Evolutionary conservation across 2,329 filamentous ascomycete genomes (phyloP).

Genomic region (Fusarium chaquense): DNA sequence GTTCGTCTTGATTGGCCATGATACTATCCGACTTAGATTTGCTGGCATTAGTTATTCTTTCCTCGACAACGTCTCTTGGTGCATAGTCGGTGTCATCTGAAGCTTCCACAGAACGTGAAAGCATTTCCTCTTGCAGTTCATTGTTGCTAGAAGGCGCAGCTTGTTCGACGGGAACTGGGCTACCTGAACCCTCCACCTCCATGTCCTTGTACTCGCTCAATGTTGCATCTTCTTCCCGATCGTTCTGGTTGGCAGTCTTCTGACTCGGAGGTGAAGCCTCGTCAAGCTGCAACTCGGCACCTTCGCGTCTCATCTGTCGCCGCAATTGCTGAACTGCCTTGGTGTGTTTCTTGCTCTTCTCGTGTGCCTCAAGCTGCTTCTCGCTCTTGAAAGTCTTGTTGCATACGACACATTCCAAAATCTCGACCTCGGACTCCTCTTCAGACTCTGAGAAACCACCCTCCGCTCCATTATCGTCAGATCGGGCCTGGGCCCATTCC

Average conservation of each 20-base stretch:
- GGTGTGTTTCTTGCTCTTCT: constrained; percentile 95
- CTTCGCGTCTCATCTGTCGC: constrained; percentile 85
- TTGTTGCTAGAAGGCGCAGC: not conserved
- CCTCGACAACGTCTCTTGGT: constrained; percentile 58
- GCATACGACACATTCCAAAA: constrained; percentile 82
- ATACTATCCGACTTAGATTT: constrained; percentile 2
- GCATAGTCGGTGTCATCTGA: constrained; percentile 60
- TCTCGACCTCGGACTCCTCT: constrained; percentile 66
- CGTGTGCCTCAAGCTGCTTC: constrained; percentile 90
- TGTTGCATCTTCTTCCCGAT: not conserved
- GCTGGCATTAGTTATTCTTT: constrained; percentile 51
- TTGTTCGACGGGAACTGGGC: not conserved
- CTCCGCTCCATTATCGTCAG: constrained; percentile 61
- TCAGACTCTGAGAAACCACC: constrained; percentile 73
- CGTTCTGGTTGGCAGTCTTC: not conserved
- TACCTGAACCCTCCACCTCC: not conserved
- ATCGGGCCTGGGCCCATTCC: constrained; percentile 77
- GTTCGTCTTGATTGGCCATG: constrained; percentile 1
- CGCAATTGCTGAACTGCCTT: constrained; percentile 86
- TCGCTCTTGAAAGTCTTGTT: constrained; percentile 88
- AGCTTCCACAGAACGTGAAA: constrained; percentile 25
- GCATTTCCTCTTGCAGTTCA: constrained; percentile 6
- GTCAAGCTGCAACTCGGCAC: constrained; percentile 68
- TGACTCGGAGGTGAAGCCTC: constrained; percentile 13
- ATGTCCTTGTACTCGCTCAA: not conserved